Conservation (phyloP, 2,329 filamentous ascomycete species). For the Sarocladium kiliense region DNA sequence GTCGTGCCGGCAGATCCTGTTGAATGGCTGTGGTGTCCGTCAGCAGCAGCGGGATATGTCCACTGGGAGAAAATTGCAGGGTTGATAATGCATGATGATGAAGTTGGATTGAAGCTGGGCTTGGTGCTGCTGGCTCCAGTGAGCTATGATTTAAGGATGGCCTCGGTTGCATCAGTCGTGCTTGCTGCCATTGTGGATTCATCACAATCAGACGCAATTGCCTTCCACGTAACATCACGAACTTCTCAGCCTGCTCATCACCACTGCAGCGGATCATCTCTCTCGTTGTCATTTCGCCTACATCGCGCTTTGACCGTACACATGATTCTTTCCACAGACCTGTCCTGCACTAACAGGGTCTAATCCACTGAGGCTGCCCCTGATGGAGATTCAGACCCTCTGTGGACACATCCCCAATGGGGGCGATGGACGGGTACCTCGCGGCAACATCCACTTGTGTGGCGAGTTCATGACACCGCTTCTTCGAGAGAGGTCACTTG, state of each 20-base stretch:
- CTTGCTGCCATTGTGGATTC: too few species aligned
- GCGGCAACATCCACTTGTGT: not conserved
- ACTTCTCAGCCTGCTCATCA: too few species aligned
- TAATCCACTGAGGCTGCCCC: not conserved
- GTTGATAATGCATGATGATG: not conserved
- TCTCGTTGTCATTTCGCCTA: too few species aligned
- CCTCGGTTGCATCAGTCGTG: too few species aligned
- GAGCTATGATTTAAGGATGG: too few species aligned
- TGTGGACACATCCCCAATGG: not conserved
- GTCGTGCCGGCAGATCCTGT: too few species aligned
- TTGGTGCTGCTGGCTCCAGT: not conserved
- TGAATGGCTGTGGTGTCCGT: too few species aligned
- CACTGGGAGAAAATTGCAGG: not conserved
- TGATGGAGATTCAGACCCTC: not conserved
- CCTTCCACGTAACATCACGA: too few species aligned
- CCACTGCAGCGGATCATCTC: too few species aligned
- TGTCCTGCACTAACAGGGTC: not conserved
- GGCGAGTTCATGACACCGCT: not conserved
- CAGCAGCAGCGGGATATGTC: not conserved
- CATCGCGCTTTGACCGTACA: not conserved
- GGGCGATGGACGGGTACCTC: not conserved
- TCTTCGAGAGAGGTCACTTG: not conserved
- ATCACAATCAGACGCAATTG: too few species aligned
- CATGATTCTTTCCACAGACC: not conserved
- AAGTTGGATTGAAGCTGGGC: not conserved